Conservation (phyloP, 1,139 yeast species). For the Magnusiomyces tetraspermus region DNA sequence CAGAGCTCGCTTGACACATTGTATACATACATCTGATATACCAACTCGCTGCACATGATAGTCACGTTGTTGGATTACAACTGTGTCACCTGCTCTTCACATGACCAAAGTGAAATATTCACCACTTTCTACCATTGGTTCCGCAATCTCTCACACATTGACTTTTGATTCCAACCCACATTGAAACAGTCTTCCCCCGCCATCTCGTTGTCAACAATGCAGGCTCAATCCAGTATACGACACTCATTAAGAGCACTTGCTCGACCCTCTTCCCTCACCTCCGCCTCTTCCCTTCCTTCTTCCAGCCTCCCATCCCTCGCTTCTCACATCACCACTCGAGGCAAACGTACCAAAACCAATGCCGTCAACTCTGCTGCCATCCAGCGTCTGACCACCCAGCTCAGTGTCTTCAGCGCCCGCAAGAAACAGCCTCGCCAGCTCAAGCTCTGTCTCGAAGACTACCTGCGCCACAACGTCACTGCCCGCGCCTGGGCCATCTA, state of each 20-base stretch:
- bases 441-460: conserved; percentile 69
- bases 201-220: no score
- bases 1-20: no score
- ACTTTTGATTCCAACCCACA: no score
- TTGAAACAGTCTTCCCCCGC: no score
- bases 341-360: conserved; percentile 36
- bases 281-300: not conserved
- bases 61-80: no score
- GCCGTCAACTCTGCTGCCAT: conserved; percentile 46
- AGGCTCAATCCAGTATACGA: conserved; percentile 1
- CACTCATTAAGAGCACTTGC: not conserved
- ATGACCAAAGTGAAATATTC: no score
- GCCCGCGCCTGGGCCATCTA: conserved; percentile 72
- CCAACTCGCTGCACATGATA: no score
- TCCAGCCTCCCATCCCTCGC: not conserved
- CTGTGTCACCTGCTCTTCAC: no score
- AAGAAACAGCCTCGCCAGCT: conserved; percentile 80
- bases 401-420: conserved; percentile 77
- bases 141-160: no score
- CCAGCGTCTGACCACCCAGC: conserved; percentile 45
- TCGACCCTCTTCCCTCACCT: not conserved
- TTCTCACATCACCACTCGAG: conserved; percentile 26
- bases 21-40: no score
- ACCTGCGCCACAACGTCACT: conserved; percentile 74
- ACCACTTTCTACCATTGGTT: no score